Percentiles rank a stretch among this genome's conserved stretches.
These are phyloP conservation scores for Pestalotiopsis sp. DNA, from an alignment of 2,329 filamentous ascomycete genomes.

Conservation along the genomic window DNA sequence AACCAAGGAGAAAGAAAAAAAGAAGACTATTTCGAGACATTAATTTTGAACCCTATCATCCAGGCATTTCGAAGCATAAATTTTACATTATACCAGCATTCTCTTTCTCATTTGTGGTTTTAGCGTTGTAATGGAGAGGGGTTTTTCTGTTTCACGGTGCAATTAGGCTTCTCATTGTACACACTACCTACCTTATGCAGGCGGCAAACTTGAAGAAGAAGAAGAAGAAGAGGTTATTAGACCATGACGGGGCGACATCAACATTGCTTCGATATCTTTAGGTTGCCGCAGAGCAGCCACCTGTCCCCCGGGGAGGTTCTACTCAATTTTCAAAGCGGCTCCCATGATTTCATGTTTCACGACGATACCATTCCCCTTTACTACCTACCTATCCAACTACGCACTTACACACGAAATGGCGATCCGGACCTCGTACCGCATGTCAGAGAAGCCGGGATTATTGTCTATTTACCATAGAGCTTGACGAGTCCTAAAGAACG, in stretches of 20 bases:
- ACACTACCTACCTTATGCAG: not conserved
- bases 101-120: constrained; percentile 1
- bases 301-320: not conserved
- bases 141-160: not conserved
- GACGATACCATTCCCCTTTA: constrained; percentile 11
- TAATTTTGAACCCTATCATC: not conserved
- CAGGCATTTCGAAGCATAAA: not conserved
- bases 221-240: constrained; percentile 11
- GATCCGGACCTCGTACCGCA: not conserved
- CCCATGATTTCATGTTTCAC: constrained; percentile 1
- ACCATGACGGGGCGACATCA: not conserved
- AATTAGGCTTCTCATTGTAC: not conserved
- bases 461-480: not conserved
- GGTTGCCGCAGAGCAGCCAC: not conserved
- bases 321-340: not conserved
- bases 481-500: not conserved
- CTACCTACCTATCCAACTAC: not conserved
- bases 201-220: not conserved
- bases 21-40: not conserved
- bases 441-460: not conserved
- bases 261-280: not conserved
- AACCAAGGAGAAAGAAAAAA: not conserved
- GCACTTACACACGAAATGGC: not conserved
- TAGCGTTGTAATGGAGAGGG: not conserved
- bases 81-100: not conserved